These are phyloP conservation scores for Ceratobasidium sp. DNA, from an alignment of 1,284 basidiomycete genomes.

Conservation along the genomic window DNA sequence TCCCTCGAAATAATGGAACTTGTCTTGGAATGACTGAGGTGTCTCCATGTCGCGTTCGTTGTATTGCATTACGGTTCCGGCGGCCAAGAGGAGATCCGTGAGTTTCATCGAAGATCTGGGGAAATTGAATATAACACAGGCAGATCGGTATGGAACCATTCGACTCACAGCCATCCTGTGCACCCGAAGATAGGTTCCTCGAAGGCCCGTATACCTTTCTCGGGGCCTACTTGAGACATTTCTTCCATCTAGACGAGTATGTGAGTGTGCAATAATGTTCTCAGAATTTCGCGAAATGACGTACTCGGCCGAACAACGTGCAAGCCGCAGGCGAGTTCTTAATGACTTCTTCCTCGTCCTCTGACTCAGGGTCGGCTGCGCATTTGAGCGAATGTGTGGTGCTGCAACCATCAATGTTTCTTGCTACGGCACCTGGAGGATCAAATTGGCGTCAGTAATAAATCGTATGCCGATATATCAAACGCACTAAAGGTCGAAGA, in stretches of 20 bases:
- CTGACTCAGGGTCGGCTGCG: background rate
- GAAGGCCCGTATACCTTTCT: background rate
- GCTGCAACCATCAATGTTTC: background rate
- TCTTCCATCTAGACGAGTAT: background rate
- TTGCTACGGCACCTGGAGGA: background rate
- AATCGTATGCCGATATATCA: too few species aligned
- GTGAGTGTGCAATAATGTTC: background rate
- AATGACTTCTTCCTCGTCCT: background rate
- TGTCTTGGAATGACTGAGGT: too few species aligned
- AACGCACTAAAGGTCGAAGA: slow-evolving; percentile 7
- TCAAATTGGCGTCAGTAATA: background rate
- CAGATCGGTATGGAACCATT: too few species aligned
- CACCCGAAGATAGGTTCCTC: slow-evolving; percentile 27
- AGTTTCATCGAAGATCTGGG: slow-evolving; percentile 24
- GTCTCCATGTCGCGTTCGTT: too few species aligned
- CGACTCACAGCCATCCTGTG: slow-evolving; percentile 40
- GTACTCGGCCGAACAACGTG: slow-evolving; percentile 24
- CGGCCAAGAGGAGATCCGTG: too few species aligned
- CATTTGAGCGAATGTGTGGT: background rate
- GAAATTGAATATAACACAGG: background rate
- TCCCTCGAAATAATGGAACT: too few species aligned
- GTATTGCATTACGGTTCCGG: too few species aligned
- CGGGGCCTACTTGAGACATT: slow-evolving; percentile 3
- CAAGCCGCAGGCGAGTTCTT: background rate
- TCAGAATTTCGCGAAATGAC: background rate